Evolutionary conservation across 257 asterid genomes (phyloP).

Genomic region (Nicotiana paniculata): DNA sequence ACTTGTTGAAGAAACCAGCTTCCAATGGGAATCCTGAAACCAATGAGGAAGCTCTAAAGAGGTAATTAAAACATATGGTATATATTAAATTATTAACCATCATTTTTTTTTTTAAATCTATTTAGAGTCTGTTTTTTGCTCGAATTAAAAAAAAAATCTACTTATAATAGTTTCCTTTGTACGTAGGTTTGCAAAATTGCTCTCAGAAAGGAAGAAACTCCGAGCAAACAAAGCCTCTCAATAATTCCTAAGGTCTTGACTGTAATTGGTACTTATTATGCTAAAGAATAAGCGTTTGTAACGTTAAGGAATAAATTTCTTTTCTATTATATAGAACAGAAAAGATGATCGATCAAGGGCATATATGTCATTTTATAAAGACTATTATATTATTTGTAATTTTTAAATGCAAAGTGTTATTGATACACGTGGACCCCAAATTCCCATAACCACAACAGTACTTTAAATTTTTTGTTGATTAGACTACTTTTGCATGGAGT

Average conservation of each 20-base stretch:
- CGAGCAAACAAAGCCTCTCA: not conserved
- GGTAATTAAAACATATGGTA: not conserved
- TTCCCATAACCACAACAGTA: no score
- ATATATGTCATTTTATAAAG: no score
- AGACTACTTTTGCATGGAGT: no score
- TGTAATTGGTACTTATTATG: not conserved
- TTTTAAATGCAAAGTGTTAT: no score
- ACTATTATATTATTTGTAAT: no score
- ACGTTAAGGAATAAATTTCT: not conserved
- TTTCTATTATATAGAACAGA: no score
- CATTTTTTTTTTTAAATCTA: not conserved
- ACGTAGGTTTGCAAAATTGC: not conserved
- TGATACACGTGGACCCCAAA: no score
- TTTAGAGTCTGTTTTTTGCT: not conserved
- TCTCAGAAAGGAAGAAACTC: not conserved
- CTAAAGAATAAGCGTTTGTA: not conserved
- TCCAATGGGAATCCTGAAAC: constrained; percentile 9
- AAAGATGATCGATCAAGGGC: no score
- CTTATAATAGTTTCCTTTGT: not conserved
- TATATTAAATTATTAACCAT: not conserved
- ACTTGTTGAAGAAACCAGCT: constrained; percentile 8
- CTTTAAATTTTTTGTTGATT: no score
- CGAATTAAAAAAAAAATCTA: not conserved
- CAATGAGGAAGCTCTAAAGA: constrained; percentile 9
- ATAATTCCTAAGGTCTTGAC: not conserved